These are phyloP conservation scores for Xylona heveae DNA, from an alignment of 495 filamentous ascomycete genomes.

Conservation along the genomic window DNA sequence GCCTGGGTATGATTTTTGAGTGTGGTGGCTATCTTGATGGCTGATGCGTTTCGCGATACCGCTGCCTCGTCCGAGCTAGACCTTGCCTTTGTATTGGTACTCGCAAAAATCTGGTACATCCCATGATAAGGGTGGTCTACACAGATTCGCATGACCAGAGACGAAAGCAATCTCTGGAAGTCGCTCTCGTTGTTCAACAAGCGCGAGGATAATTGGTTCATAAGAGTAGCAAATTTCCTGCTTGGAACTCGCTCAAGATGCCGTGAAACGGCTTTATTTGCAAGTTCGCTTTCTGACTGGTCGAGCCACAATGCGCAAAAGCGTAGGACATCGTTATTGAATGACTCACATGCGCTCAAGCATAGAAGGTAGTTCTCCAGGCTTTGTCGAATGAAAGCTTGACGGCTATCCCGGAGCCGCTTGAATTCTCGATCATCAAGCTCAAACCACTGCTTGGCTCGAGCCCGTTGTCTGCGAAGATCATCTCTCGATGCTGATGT, in stretches of 20 bases:
- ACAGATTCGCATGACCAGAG: conserved; percentile 61
- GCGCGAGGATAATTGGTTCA: conserved; percentile 90
- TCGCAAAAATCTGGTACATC: conserved; percentile 86
- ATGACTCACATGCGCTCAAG: conserved; percentile 61
- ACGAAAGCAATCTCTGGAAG: conserved; percentile 57
- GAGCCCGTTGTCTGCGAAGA: conserved; percentile 24
- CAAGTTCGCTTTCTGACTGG: conserved; percentile 42
- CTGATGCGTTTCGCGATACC: conserved; percentile 48
- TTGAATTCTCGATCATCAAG: conserved; percentile 76
- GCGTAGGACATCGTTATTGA: conserved; percentile 77
- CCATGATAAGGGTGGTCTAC: conserved; percentile 85
- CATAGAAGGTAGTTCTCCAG: conserved; percentile 88
- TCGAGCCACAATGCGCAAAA: conserved; percentile 93
- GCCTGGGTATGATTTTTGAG: conserved; percentile 27
- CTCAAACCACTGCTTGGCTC: conserved; percentile 71
- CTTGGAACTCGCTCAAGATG: conserved; percentile 57
- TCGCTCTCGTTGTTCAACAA: conserved; percentile 41
- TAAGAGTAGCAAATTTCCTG: conserved; percentile 75
- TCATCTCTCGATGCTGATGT: conserved; percentile 28
- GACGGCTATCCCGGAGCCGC: conserved; percentile 47
- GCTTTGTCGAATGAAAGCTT: conserved; percentile 64
- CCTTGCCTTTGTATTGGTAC: conserved; percentile 38
- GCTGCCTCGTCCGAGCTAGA: conserved; percentile 46
- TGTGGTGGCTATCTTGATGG: conserved; percentile 35
- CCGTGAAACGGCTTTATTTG: conserved; percentile 54